Base-by-base conservation (phyloP, 2,329 filamentous ascomycete genomes). In the Fusarium musae region DNA sequence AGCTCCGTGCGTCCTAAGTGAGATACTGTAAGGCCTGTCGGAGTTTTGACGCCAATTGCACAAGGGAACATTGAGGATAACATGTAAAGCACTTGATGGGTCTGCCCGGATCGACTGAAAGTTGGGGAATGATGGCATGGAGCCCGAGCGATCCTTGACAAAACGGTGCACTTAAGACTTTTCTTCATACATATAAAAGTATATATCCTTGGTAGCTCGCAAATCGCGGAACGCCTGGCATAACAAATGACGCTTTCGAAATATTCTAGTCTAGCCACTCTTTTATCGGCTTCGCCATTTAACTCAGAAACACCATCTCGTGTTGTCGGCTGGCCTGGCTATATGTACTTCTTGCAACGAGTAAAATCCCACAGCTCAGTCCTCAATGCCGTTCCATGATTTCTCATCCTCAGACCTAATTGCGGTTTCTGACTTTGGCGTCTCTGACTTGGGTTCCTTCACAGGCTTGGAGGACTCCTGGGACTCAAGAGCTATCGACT, bases 331-430 rank as follows among this genome's bases (percentile, higher is more conserved):
- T 32, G 40, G 43, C 46, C 44, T 49, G 28, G 37, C 54, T 44
- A 63, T 62, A 49, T 46, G 21, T 43, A 43, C 34, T 49, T 71
- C 43, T 62, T 53, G 28, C 30, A 32, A 47, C 52, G 32, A 37
- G 26, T n/a, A 56, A 42, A 42, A 46, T 39, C 40, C 16, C 39
- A 54, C 19, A 54, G 23, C 60, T 79, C 74, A 84, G 69, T 84
- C 82, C 28, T 83, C 77, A 60, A 84, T 84, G 9, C 82, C 83
- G 59, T 84, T 83, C 82, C 83, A 84, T 13, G 83, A 83, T 70
- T 82, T 83, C 65, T 84, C 82, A 50, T 82, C 82, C n/a, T 84
- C 82, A 19, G 79, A 80, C 19, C 73, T 74, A n/a, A 63, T 63
- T 30, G 70, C 57, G 56, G 50, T 70, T 44, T 57, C 62, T 21